phyloP scores from a whole-genome alignment of 805 yeast genomes.

The Starmerella potacharoeniae region DNA sequence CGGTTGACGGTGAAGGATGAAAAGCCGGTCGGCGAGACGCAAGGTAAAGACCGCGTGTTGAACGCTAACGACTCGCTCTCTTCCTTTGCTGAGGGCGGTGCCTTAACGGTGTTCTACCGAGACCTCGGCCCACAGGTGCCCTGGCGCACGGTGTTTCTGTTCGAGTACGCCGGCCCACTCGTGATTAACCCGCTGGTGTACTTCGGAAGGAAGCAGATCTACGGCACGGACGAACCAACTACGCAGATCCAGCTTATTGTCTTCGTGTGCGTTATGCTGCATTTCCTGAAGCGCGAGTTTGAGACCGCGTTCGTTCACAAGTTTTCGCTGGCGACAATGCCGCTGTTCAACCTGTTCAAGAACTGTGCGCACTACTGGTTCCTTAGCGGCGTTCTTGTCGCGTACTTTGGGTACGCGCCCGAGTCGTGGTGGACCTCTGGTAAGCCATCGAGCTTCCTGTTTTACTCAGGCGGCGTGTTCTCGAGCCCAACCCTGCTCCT shows the following conservation, averaged over 20 bases:
- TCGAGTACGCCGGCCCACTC: constrained; percentile 87
- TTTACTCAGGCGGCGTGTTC: constrained; percentile 22
- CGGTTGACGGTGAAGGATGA: constrained; percentile 37
- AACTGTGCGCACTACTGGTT: constrained; percentile 89
- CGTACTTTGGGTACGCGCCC: constrained; percentile 41
- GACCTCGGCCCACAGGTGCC: constrained; percentile 89
- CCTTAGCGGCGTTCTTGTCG: constrained; percentile 58
- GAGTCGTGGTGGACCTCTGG: constrained; percentile 24
- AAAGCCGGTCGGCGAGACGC: constrained; percentile 16
- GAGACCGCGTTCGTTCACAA: constrained; percentile 79
- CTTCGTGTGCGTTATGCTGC: constrained; percentile 49
- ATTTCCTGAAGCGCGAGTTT: constrained; percentile 76
- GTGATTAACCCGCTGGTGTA: constrained; percentile 59
- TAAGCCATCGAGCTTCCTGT: constrained; percentile 14
- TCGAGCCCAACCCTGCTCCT: constrained; percentile 11
- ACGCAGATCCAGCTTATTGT: constrained; percentile 45
- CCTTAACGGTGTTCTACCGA: constrained; percentile 48
- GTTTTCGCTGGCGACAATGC: constrained; percentile 89
- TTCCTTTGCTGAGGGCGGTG: constrained; percentile 36
- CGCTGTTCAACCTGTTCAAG: constrained; percentile 71
- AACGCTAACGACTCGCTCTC: constrained; percentile 36
- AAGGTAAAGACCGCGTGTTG: constrained; percentile 34
- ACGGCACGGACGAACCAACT: constrained; percentile 32
- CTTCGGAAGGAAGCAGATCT: constrained; percentile 28
- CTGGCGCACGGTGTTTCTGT: constrained; percentile 80